phyloP scores from a whole-genome alignment of 1,139 yeast genomes.

The Protomyces lactucae-debilis region DNA sequence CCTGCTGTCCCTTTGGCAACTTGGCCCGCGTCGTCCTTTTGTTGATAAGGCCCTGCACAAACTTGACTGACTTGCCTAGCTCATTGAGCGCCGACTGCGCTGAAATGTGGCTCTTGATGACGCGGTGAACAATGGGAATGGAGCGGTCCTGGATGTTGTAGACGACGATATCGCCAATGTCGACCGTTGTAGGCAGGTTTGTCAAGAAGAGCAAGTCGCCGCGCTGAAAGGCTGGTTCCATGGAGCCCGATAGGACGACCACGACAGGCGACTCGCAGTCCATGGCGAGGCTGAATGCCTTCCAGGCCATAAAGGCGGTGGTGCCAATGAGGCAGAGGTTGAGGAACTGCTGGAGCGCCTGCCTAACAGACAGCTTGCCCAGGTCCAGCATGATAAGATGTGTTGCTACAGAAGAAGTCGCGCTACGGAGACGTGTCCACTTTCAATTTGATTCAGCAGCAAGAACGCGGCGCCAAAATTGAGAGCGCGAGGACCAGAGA shows the following conservation, averaged over 20 bases:
- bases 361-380: conserved; percentile 18
- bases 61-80: conserved; percentile 6
- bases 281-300: conserved; percentile 67
- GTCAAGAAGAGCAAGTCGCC: conserved; percentile 90
- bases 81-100: conserved; percentile 33
- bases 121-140: conserved; percentile 95
- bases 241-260: conserved; percentile 93
- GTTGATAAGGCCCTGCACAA: neutral
- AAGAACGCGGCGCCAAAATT: conserved; percentile 13
- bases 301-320: conserved; percentile 91
- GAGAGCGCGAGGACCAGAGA: conserved; percentile 14
- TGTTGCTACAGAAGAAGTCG: no score
- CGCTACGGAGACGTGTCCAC: neutral
- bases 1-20: neutral
- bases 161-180: conserved; percentile 96
- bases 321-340: conserved; percentile 38
- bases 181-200: conserved; percentile 65
- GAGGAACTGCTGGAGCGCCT: conserved; percentile 23
- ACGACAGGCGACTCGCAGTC: conserved; percentile 91
- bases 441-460: neutral
- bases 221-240: conserved; percentile 99
- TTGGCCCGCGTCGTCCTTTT: neutral
- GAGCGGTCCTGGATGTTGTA: conserved; percentile 74
- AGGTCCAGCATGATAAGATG: conserved; percentile 12
- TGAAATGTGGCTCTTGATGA: conserved; percentile 66